Base-by-base conservation (phyloP, 2,329 filamentous ascomycete genomes). In the Aspergillus sp. region DNA sequence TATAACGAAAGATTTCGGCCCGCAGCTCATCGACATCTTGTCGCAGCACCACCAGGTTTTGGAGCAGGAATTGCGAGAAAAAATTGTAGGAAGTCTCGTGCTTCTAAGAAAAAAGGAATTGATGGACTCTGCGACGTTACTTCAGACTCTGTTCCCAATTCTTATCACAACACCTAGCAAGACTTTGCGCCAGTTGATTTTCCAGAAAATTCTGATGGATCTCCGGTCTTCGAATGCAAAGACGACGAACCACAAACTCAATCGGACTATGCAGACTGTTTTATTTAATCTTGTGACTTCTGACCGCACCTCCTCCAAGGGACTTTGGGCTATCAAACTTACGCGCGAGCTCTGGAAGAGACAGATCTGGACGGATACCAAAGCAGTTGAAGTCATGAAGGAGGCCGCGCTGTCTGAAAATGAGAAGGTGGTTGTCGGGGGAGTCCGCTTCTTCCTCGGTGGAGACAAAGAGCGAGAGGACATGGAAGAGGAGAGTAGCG, bases 331-430 rank as follows among this genome's bases (percentile, higher is more conserved):
- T 3, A 91, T 97, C 60, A 97, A 97, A 76, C 84, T 99, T 63
- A 96, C 93, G 4, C 85, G 93, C 61, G 95, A 99, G 78, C 81
- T 99, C 70, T 99, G 95, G 95, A 96, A 93, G 77, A 85, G 93
- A 47, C 93, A 97, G 67, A 88, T 98, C 62, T 99, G 95, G 95
- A 91, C 90, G 9, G 95, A 99, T 68, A 86, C 92, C 2, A 95
- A 93, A 73, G 88, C 93, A 0, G 95, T 98, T n/a, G 92, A 96
- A 69, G 90, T 98, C 64, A 98, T 99, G 93, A 96, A 96, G 77
- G 90, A 96, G 76, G 92, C 93, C 0, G 87, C 89, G 55, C 78
- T 99, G 56, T 87, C 91, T 3, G 89, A 96, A 52, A 96, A 97
- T 66, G 91, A 96, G 67, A 99, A 99, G 77, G 92, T 98, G 3